Percentiles rank a stretch among this genome's conserved stretches.
These are phyloP conservation scores for Vigna reflexopilosa DNA, from an alignment of 306 rosid species.

Conservation along the genomic window DNA sequence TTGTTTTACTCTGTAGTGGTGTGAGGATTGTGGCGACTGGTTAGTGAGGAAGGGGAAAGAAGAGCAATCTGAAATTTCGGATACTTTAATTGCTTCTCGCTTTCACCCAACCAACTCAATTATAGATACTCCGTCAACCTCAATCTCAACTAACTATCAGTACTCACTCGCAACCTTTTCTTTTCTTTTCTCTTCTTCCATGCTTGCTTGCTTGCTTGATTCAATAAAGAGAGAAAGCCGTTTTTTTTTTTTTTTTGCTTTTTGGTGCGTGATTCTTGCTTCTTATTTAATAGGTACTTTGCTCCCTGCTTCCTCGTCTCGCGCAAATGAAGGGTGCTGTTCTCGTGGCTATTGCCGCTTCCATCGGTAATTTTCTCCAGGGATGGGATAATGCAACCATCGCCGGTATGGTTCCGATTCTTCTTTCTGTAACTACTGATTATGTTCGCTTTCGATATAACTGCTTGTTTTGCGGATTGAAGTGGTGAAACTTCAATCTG, in stretches of 20 bases:
- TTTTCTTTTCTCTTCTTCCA: neutral
- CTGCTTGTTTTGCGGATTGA: neutral
- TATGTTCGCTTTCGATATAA: neutral
- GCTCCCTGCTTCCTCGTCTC: neutral
- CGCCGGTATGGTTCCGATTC: slow-evolving; percentile 60
- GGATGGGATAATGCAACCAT: slow-evolving; percentile 98
- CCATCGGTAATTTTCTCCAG: slow-evolving; percentile 84
- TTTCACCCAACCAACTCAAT: neutral
- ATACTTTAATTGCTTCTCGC: slow-evolving; percentile 20
- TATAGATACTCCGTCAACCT: slow-evolving; percentile 29
- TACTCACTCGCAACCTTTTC: neutral
- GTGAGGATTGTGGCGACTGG: neutral
- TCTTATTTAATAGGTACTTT: neutral
- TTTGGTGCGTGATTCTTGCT: neutral
- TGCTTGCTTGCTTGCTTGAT: neutral
- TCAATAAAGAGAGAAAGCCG: neutral
- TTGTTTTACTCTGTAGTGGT: no score
- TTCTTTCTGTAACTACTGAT: neutral
- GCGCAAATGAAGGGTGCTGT: slow-evolving; percentile 74
- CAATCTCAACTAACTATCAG: slow-evolving; percentile 32
- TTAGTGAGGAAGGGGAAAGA: neutral
- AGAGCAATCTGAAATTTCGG: slow-evolving; percentile 31
- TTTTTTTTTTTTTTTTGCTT: neutral
- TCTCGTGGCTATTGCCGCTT: slow-evolving; percentile 83
- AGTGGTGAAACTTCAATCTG: neutral